These are phyloP conservation scores for Mycosphaerella sp. DNA, from an alignment of 2,329 filamentous ascomycete species.

Conservation along the genomic window DNA sequence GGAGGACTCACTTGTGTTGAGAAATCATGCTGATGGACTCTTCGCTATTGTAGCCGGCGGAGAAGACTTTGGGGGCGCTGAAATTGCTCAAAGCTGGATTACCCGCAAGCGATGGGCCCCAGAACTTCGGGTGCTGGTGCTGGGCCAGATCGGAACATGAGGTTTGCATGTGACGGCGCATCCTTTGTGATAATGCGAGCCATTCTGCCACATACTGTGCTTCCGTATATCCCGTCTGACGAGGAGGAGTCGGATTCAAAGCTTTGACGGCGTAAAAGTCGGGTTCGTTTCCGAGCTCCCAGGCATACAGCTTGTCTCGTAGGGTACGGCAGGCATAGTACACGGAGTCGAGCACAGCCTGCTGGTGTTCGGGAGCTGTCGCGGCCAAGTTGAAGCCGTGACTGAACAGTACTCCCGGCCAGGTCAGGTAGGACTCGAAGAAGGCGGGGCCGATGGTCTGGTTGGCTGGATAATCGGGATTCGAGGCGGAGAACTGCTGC, in stretches of 20 bases:
- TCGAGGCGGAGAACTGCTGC: constrained; percentile 46
- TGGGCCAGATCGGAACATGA: constrained; percentile 46
- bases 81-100: constrained; percentile 41
- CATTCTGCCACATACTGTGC: constrained; percentile 52
- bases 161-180: constrained; percentile 42
- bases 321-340: constrained; percentile 53
- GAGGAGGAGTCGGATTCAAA: constrained; percentile 47
- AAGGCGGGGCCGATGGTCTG: constrained; percentile 55
- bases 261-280: constrained; percentile 51
- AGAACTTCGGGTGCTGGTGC: constrained; percentile 42
- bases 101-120: constrained; percentile 55
- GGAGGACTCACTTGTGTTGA: constrained; percentile 50
- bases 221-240: constrained; percentile 45
- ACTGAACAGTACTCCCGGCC: constrained; percentile 49
- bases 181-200: constrained; percentile 48
- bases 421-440: constrained; percentile 58
- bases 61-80: constrained; percentile 46
- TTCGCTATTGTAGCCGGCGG: constrained; percentile 46
- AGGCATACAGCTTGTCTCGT: constrained; percentile 47
- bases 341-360: constrained; percentile 50
- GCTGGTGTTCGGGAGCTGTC: constrained; percentile 47
- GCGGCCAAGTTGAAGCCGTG: constrained; percentile 57
- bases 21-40: constrained; percentile 50
- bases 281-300: constrained; percentile 60
- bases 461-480: constrained; percentile 54